Percentiles rank a stretch among this genome's conserved stretches.
Conservation (phyloP, 2,329 filamentous ascomycete species). For the Exophiala alcalophila region DNA sequence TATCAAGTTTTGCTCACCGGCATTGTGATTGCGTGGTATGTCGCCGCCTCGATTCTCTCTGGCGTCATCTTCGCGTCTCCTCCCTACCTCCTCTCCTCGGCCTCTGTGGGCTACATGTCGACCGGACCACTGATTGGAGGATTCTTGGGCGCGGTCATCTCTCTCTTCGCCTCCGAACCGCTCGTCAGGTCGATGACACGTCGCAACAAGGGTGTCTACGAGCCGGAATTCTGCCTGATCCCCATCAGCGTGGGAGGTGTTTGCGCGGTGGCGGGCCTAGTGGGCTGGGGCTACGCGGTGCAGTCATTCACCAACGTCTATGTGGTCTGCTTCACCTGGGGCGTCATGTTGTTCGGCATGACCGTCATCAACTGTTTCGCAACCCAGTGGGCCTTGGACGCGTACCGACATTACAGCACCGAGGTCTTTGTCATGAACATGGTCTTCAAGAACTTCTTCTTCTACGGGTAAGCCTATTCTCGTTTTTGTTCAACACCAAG, state of each 20-base stretch:
- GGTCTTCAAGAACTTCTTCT: slow-evolving; percentile 29
- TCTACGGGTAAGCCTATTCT: slow-evolving; percentile 24
- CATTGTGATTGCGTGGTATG: slow-evolving; percentile 30
- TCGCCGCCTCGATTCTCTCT: slow-evolving; percentile 31
- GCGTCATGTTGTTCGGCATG: slow-evolving; percentile 20
- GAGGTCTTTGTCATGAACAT: slow-evolving; percentile 28
- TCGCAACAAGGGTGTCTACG: slow-evolving; percentile 41
- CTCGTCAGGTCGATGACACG: slow-evolving; percentile 40
- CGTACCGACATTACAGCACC: slow-evolving; percentile 21
- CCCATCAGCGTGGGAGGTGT: slow-evolving; percentile 9
- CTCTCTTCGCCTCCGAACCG: slow-evolving; percentile 33
- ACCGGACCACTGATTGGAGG: slow-evolving; percentile 18
- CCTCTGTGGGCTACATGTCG: slow-evolving; percentile 31
- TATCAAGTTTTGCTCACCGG: slow-evolving; percentile 34
- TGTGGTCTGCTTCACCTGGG: slow-evolving; percentile 21
- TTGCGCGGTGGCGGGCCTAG: slow-evolving; percentile 32
- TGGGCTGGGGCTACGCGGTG: slow-evolving; percentile 38
- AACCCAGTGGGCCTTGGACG: slow-evolving; percentile 20
- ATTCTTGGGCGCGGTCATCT: slow-evolving; percentile 9
- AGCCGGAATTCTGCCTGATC: slow-evolving; percentile 42
- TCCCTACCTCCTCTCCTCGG: slow-evolving; percentile 33
- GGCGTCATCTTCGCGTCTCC: slow-evolving; percentile 34
- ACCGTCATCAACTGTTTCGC: slow-evolving; percentile 15
- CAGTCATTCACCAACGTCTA: slow-evolving; percentile 10
- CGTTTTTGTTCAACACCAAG: slow-evolving; percentile 27